A percentile compares a stretch with the other conserved stretches of the same genome.
Conservation (phyloP, 257 asterid species). For the Sherardia arvensis region DNA sequence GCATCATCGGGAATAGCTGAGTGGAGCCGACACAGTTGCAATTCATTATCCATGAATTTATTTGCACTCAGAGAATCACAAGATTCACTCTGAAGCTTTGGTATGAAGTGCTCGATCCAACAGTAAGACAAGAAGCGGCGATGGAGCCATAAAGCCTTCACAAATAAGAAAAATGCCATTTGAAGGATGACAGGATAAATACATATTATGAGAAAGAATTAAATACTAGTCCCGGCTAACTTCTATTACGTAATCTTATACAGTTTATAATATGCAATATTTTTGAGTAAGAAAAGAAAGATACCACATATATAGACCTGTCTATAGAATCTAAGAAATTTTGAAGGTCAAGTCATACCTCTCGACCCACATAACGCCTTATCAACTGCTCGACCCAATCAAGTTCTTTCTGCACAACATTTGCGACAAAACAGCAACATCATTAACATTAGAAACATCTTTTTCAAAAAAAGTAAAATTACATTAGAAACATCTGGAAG, state of each 20-base stretch:
- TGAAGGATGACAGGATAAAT: not conserved
- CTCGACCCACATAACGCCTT: constrained; percentile 74
- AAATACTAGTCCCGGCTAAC: not conserved
- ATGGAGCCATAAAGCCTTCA: constrained; percentile 89
- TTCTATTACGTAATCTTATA: not conserved
- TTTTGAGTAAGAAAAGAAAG: not conserved
- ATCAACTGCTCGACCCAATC: constrained; percentile 65
- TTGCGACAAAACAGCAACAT: constrained; percentile 17
- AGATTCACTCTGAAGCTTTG: constrained; percentile 8
- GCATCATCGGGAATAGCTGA: constrained; percentile 45
- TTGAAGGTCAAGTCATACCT: constrained; percentile 33
- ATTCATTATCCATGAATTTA: constrained; percentile 39
- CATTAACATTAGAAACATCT: not conserved
- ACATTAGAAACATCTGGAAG: not conserved
- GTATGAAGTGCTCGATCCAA: constrained; percentile 50
- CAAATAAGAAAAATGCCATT: constrained; percentile 5
- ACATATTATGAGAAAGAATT: not conserved
- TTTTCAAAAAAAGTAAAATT: no score
- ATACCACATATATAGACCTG: not conserved
- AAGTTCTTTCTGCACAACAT: constrained; percentile 60
- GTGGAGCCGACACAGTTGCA: constrained; percentile 42
- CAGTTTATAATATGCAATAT: not conserved
- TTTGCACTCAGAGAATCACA: constrained; percentile 14
- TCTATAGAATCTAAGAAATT: not conserved
- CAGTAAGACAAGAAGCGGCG: constrained; percentile 80